phyloP scores from a whole-genome alignment of 139 green algal species.

The Chlamydomonas incerta region DNA sequence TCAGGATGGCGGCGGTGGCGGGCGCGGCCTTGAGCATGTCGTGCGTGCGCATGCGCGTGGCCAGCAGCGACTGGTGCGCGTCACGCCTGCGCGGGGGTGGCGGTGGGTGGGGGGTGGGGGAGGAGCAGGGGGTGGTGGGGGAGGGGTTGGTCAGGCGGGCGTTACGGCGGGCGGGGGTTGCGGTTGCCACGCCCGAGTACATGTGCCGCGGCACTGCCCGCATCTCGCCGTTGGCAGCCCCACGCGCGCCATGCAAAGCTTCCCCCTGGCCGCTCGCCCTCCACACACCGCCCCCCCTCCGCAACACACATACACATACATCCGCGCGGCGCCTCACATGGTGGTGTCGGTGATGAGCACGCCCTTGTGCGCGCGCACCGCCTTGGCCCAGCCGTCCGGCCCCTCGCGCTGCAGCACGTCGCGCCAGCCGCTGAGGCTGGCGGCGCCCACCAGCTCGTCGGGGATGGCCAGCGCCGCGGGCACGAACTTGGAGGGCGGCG shows the following conservation, averaged over 20 bases:
- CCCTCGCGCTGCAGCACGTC: constrained; percentile 80
- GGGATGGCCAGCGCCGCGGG: constrained; percentile 59
- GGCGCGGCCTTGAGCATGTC: constrained; percentile 88
- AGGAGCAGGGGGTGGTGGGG: no score
- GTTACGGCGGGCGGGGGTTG: no score
- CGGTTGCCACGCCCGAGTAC: no score
- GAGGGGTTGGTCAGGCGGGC: no score
- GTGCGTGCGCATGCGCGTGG: constrained; percentile 88
- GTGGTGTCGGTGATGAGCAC: constrained; percentile 96
- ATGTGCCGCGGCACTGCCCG: no score
- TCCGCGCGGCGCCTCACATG: constrained; percentile 61
- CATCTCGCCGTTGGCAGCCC: no score
- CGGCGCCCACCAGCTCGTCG: constrained; percentile 46
- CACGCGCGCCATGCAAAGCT: no score
- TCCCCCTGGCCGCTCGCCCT: no score
- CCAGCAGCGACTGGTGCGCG: constrained; percentile 92
- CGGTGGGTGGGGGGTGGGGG: neutral
- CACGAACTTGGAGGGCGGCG: constrained; percentile 59
- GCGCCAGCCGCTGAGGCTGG: constrained; percentile 74
- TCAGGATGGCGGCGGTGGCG: constrained; percentile 78
- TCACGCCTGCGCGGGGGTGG: constrained; percentile 70
- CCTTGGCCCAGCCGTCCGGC: constrained; percentile 87
- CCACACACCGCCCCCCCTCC: no score
- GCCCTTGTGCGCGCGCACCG: constrained; percentile 86
- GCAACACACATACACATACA: no score